These are phyloP conservation scores for Tulasnella sp. DNA, from an alignment of 768 basidiomycete species.

Conservation along the genomic window DNA sequence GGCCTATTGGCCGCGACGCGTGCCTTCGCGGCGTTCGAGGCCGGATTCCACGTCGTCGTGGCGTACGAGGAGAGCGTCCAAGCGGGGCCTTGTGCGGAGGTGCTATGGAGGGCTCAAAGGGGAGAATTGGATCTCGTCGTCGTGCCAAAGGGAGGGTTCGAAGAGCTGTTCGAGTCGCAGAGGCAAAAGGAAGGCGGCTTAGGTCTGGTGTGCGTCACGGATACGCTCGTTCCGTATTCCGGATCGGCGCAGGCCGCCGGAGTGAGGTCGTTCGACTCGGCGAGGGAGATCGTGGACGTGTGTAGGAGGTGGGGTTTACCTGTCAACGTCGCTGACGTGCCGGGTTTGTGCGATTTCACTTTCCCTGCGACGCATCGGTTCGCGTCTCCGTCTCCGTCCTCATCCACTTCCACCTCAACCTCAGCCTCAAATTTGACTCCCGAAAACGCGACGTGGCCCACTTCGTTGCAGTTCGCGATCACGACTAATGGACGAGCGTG, in stretches of 20 bases:
- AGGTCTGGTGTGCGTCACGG: slow-evolving; percentile 68
- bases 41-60: slow-evolving; percentile 61
- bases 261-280: neutral
- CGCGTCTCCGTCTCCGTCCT: slow-evolving; percentile 26
- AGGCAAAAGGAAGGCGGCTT: slow-evolving; percentile 36
- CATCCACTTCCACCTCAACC: neutral
- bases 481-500: slow-evolving; percentile 92
- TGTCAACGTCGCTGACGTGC: slow-evolving; percentile 80
- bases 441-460: slow-evolving; percentile 23
- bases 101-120: slow-evolving; percentile 48
- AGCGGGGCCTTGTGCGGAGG: slow-evolving; percentile 45
- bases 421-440: slow-evolving; percentile 16
- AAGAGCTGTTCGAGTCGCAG: slow-evolving; percentile 22
- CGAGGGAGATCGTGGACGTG: slow-evolving; percentile 29
- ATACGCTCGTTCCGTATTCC: slow-evolving; percentile 41
- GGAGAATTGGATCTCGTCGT: slow-evolving; percentile 33
- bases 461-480: slow-evolving; percentile 50
- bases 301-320: slow-evolving; percentile 53
- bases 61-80: slow-evolving; percentile 37
- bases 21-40: slow-evolving; percentile 70
- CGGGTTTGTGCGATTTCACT: slow-evolving; percentile 77
- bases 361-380: slow-evolving; percentile 84
- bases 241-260: neutral
- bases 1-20: slow-evolving; percentile 75
- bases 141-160: slow-evolving; percentile 20